Evolutionary conservation across 805 yeast genomes (phyloP).

Genomic region (Candida verbasci): DNA sequence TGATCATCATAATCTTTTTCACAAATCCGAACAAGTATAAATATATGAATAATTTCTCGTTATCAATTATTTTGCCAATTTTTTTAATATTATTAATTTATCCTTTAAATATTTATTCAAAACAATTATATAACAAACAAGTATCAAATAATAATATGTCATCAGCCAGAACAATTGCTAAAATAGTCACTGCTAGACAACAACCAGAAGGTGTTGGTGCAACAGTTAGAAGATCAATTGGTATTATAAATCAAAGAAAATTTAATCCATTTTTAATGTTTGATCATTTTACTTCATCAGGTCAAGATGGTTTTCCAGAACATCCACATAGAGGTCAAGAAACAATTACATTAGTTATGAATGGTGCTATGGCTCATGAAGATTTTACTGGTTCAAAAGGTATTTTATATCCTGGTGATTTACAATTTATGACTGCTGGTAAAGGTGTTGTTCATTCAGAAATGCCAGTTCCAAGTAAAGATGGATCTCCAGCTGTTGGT

Average conservation of each 20-base stretch:
- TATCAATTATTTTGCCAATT: slow-evolving; percentile 3
- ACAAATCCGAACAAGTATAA: slow-evolving; percentile 6
- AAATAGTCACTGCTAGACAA: slow-evolving; percentile 48
- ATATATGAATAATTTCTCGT: slow-evolving; percentile 8
- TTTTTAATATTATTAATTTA: slow-evolving; percentile 2
- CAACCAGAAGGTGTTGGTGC: slow-evolving; percentile 91
- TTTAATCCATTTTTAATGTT: slow-evolving; percentile 80
- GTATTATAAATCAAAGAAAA: slow-evolving; percentile 61
- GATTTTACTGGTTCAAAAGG: slow-evolving; percentile 88
- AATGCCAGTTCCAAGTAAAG: slow-evolving; percentile 63
- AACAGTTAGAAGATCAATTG: slow-evolving; percentile 74
- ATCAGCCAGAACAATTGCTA: slow-evolving; percentile 25
- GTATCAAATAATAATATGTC: slow-evolving; percentile 9
- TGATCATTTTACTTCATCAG: slow-evolving; percentile 66
- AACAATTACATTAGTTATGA: slow-evolving; percentile 29
- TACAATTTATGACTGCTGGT: slow-evolving; percentile 94
- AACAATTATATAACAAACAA: slow-evolving; percentile 1
- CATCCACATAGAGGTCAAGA: slow-evolving; percentile 40
- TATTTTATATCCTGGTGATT: slow-evolving; percentile 71
- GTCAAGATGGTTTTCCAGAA: slow-evolving; percentile 56
- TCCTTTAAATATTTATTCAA: slow-evolving; percentile 2
- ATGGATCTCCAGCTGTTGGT: slow-evolving; percentile 52
- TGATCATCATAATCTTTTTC: not conserved
- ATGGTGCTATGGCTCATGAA: slow-evolving; percentile 38
- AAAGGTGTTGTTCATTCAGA: slow-evolving; percentile 82